A percentile compares a stretch with the other conserved stretches of the same genome.
phyloP scores from a whole-genome alignment of 2,329 filamentous ascomycete genomes.

The Aspergillus sp. region DNA sequence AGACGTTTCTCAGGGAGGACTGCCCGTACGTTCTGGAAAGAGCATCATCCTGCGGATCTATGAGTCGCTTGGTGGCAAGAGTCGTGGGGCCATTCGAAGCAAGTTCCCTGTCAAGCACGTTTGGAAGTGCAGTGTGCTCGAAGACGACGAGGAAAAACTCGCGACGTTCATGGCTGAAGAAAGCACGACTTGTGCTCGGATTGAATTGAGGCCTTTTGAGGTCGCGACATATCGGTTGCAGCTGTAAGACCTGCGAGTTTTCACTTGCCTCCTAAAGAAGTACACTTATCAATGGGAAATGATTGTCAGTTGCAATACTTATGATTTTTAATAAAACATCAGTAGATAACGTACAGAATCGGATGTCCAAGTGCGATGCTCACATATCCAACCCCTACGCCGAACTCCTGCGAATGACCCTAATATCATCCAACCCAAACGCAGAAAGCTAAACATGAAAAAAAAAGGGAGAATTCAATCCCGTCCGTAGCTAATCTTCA shows the following conservation, averaged over 20 bases:
- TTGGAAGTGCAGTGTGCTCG: constrained; percentile 76
- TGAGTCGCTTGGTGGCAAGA: constrained; percentile 76
- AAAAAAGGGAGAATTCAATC: constrained; percentile 23
- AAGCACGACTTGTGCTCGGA: constrained; percentile 12
- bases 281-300: neutral
- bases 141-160: constrained; percentile 71
- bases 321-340: too few relatives aligned
- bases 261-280: too few relatives aligned
- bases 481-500: constrained; percentile 40
- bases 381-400: neutral
- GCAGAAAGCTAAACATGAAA: neutral
- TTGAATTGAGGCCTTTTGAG: constrained; percentile 72
- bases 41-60: constrained; percentile 81
- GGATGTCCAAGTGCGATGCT: neutral
- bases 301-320: neutral
- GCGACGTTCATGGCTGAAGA: constrained; percentile 39
- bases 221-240: constrained; percentile 70
- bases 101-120: constrained; percentile 65
- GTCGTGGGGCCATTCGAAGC: constrained; percentile 61
- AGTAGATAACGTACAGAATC: neutral
- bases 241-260: constrained; percentile 26
- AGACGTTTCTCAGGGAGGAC: constrained; percentile 51
- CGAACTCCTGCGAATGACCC: neutral
- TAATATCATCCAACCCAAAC: too few relatives aligned
- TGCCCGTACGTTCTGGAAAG: constrained; percentile 60